Conservation (phyloP, 495 filamentous ascomycete genomes). For the Hypoxylon rickii region DNA sequence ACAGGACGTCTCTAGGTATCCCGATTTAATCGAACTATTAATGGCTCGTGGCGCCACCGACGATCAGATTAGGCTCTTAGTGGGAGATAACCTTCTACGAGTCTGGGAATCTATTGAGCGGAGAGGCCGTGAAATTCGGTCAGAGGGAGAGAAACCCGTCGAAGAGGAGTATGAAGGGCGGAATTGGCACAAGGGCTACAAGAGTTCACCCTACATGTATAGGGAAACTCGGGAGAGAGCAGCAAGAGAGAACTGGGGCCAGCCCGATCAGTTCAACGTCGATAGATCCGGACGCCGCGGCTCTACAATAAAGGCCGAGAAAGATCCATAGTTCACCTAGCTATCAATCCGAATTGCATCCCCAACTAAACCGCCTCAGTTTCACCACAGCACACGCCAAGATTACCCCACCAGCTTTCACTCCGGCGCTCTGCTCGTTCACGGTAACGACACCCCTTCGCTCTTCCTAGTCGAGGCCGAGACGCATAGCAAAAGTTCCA, state of each 20-base stretch:
- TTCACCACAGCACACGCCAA: neutral
- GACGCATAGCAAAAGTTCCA: no score
- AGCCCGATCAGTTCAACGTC: conserved; percentile 20
- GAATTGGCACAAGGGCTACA: conserved; percentile 22
- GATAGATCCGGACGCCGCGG: conserved; percentile 1
- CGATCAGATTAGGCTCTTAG: conserved; percentile 53
- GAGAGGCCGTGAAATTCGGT: conserved; percentile 11
- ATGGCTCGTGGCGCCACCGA: conserved; percentile 57
- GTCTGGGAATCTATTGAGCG: conserved; percentile 18
- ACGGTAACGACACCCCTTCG: no score
- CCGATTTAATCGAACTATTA: conserved; percentile 54
- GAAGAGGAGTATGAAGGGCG: conserved; percentile 26
- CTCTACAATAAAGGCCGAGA: conserved; percentile 4
- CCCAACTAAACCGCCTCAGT: neutral
- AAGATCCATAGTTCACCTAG: conserved; percentile 11
- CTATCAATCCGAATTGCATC: no score
- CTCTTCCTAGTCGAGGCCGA: no score
- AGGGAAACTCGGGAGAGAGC: conserved; percentile 17
- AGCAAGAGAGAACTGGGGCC: conserved; percentile 16
- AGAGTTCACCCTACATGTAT: conserved; percentile 22
- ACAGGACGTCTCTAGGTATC: conserved; percentile 68
- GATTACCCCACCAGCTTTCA: no score
- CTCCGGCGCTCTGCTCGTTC: no score
- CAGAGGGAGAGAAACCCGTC: conserved; percentile 10
- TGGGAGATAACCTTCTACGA: conserved; percentile 57